Evolutionary conservation across 2,329 filamentous ascomycete genomes (phyloP).

Genomic region (Calonectria hawksworthii): DNA sequence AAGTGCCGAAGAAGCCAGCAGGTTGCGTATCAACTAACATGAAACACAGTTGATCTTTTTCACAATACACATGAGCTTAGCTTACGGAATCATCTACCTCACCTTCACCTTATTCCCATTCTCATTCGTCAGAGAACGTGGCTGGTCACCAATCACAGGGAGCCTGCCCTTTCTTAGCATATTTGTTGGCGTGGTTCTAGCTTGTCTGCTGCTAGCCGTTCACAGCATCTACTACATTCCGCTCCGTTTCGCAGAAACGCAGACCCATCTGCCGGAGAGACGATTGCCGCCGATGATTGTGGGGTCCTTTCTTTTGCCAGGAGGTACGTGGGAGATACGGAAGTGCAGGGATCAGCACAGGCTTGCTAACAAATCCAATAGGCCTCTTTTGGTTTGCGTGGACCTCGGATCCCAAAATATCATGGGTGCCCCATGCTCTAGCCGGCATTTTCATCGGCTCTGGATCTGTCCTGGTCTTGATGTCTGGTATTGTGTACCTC

Average conservation of each 20-base stretch:
- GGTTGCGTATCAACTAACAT: background rate
- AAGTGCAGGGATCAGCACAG: background rate
- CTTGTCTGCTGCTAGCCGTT: background rate
- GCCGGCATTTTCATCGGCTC: background rate
- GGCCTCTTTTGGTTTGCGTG: constrained; percentile 2
- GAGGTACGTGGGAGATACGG: background rate
- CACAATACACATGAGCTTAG: background rate
- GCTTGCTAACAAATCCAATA: background rate
- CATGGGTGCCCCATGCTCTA: background rate
- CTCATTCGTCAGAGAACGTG: background rate
- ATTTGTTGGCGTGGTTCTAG: background rate
- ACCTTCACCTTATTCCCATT: background rate
- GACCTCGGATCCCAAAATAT: background rate
- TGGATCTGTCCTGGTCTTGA: background rate
- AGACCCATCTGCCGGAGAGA: background rate
- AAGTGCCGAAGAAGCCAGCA: background rate
- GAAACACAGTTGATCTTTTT: background rate
- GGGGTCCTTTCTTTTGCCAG: background rate
- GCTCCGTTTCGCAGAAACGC: background rate
- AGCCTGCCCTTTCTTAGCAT: background rate
- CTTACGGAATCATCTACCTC: background rate
- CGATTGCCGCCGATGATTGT: constrained; percentile 3
- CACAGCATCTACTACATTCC: constrained; percentile 1
- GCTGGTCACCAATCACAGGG: background rate
- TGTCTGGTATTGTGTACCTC: background rate